These are phyloP conservation scores for Dactylellina cionopaga DNA, from an alignment of 2,329 filamentous ascomycete species.

Conservation along the genomic window DNA sequence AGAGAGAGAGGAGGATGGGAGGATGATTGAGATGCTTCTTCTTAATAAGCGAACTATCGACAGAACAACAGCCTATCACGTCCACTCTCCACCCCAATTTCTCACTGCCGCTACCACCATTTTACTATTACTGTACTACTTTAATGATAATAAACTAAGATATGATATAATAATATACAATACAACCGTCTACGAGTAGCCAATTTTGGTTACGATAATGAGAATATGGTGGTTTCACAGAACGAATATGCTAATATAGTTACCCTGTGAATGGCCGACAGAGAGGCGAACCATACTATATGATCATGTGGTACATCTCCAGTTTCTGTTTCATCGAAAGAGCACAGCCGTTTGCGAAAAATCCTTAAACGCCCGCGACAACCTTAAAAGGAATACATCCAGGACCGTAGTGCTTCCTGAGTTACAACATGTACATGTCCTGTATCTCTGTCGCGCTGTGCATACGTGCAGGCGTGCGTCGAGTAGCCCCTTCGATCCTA, in stretches of 20 bases:
- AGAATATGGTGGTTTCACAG: neutral
- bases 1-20: slow-evolving; percentile 5
- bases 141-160: too few relatives aligned
- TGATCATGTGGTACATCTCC: slow-evolving; percentile 8
- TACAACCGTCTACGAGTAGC: too few relatives aligned
- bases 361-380: neutral
- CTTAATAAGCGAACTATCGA: slow-evolving; percentile 40
- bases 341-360: slow-evolving; percentile 25
- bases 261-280: neutral
- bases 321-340: neutral
- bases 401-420: too few relatives aligned
- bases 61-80: neutral
- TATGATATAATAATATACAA: too few relatives aligned
- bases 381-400: too few relatives aligned
- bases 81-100: neutral
- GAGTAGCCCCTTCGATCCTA: slow-evolving; percentile 28
- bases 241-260: too few relatives aligned
- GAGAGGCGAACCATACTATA: neutral
- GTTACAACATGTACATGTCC: too few relatives aligned
- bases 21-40: slow-evolving; percentile 24
- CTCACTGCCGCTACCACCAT: too few relatives aligned
- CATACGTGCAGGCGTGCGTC: neutral
- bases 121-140: too few relatives aligned
- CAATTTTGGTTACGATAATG: too few relatives aligned
- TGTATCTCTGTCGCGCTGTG: neutral